Conservation (phyloP, 2,329 filamentous ascomycete species). For the Fusarium mexicanum region DNA sequence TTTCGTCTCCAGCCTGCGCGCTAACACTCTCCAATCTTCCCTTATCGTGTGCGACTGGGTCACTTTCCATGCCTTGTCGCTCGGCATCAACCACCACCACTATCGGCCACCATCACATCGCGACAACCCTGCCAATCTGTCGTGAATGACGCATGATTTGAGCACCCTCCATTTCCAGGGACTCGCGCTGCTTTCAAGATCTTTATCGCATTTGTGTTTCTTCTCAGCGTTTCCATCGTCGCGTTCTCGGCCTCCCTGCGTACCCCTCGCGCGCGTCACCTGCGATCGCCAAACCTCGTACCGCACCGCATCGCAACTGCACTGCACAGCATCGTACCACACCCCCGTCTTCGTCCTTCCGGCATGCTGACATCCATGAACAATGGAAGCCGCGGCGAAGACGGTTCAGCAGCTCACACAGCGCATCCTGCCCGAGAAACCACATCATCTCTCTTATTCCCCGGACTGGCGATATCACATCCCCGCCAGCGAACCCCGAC, state of each 20-base stretch:
- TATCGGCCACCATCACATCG: conserved; percentile 29
- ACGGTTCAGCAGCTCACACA: conserved; percentile 63
- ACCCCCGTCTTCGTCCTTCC: conserved; percentile 42
- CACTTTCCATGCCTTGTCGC: conserved; percentile 30
- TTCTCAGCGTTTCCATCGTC: conserved; percentile 17
- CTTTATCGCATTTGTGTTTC: not conserved
- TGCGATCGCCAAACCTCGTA: conserved; percentile 34
- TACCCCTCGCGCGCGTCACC: conserved; percentile 37
- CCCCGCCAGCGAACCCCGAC: conserved; percentile 51
- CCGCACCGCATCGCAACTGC: conserved; percentile 3
- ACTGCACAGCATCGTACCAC: conserved; percentile 27
- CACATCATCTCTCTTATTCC: conserved; percentile 63
- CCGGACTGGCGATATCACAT: conserved; percentile 59
- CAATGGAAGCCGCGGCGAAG: conserved; percentile 69
- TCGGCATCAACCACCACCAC: conserved; percentile 24
- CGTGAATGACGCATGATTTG: conserved; percentile 4
- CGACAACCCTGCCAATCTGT: conserved; percentile 23
- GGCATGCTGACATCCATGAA: conserved; percentile 54
- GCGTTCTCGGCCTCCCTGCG: conserved; percentile 35
- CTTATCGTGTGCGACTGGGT: conserved; percentile 26
- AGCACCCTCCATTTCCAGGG: not conserved
- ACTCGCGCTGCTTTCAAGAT: not conserved
- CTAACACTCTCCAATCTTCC: conserved; percentile 20
- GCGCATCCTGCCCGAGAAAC: conserved; percentile 61
- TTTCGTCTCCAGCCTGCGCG: conserved; percentile 20